These are phyloP conservation scores for Chenopodium quinoa DNA, from an alignment of 148 eudicot genomes.

Conservation along the genomic window DNA sequence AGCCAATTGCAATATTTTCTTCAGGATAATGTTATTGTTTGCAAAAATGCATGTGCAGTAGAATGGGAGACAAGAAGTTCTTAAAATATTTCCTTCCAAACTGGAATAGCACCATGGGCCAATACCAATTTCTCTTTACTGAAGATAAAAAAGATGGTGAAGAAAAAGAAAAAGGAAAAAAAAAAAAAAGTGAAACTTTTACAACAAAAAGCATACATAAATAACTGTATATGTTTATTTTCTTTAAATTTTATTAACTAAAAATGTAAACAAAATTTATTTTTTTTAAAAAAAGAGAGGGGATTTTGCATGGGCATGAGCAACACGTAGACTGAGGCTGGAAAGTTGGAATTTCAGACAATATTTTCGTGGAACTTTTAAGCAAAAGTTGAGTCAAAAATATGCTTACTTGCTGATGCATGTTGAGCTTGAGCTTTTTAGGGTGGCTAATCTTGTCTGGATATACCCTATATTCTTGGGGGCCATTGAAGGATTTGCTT, in stretches of 20 bases:
- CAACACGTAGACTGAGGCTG: constrained; percentile 58
- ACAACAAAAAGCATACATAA: constrained; percentile 7
- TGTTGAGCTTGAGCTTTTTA: constrained; percentile 10
- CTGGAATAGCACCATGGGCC: constrained; percentile 25
- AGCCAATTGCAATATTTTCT: background rate
- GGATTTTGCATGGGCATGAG: constrained; percentile 15
- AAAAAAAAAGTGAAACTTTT: constrained; percentile 25
- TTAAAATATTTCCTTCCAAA: constrained; percentile 16
- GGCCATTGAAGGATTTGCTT: constrained; percentile 12
- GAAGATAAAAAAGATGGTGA: constrained; percentile 7
- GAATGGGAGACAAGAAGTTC: constrained; percentile 17
- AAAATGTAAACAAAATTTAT: background rate
- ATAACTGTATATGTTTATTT: constrained; percentile 6
- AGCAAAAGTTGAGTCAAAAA: constrained; percentile 20
- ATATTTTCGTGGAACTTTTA: constrained; percentile 1
- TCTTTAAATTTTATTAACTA: background rate
- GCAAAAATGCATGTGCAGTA: background rate
- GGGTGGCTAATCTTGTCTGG: constrained; percentile 18
- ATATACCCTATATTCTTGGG: constrained; percentile 26
- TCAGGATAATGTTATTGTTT: background rate
- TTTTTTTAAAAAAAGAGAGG: background rate
- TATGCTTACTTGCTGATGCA: constrained; percentile 27
- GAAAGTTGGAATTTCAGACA: constrained; percentile 42
- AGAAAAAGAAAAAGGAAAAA: background rate
- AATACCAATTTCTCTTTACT: constrained; percentile 17